These are phyloP conservation scores for Dictyostelium citrinum DNA, from an alignment of 78 protist genomes.

Conservation along the genomic window DNA sequence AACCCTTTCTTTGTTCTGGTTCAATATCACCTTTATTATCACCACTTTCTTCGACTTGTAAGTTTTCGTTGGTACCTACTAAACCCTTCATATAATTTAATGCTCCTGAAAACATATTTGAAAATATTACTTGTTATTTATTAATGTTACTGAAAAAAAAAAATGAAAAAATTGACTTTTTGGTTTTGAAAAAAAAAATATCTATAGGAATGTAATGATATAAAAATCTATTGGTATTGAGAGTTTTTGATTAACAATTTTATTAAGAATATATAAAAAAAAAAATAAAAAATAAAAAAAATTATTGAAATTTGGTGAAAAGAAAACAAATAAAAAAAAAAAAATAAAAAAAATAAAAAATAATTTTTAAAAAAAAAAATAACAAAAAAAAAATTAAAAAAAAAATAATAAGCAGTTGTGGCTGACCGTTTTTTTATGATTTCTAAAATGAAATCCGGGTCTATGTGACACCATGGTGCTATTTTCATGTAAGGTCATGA, in stretches of 20 bases:
- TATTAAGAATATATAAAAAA: no score
- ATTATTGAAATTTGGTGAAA: not conserved
- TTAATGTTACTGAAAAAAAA: not conserved
- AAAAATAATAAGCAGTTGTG: not conserved
- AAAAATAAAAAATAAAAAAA: no score
- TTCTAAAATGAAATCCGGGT: not conserved
- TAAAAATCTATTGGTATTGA: not conserved
- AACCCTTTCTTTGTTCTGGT: constrained; percentile 79
- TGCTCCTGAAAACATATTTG: constrained; percentile 31
- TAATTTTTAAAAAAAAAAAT: no score
- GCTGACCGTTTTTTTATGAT: not conserved
- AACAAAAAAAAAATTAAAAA: not conserved
- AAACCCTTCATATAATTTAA: constrained; percentile 64
- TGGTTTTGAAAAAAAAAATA: not conserved
- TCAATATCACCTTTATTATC: constrained; percentile 28
- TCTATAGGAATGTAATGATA: not conserved
- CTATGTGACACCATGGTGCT: not conserved
- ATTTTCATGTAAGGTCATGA: not conserved
- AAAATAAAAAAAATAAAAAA: no score
- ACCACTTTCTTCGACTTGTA: constrained; percentile 64
- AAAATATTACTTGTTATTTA: not conserved
- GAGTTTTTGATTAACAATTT: not conserved
- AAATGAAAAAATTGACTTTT: no score
- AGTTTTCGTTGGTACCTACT: constrained; percentile 27
- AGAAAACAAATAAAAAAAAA: no score